These are phyloP conservation scores for Backusella liffmaniae DNA, from an alignment of 192 early-diverging fungal genomes.

Conservation along the genomic window DNA sequence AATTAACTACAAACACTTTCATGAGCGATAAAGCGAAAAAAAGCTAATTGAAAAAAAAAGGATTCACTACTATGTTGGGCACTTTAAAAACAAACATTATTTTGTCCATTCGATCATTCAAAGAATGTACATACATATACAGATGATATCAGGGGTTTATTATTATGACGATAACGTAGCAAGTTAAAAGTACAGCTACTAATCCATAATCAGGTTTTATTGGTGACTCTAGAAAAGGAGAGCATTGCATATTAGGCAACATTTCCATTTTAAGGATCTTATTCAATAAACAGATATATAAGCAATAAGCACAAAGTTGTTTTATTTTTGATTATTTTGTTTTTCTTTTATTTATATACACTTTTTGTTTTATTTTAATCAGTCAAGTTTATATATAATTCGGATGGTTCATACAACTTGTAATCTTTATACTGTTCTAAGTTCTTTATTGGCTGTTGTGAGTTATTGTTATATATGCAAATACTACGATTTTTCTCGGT, in stretches of 20 bases:
- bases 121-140: constrained; percentile 1
- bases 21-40: not conserved
- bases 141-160: not conserved
- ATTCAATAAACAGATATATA: not conserved
- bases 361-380: not conserved
- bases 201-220: not conserved
- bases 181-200: not conserved
- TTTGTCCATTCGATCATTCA: not conserved
- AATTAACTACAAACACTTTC: not conserved
- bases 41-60: not conserved
- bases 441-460: not conserved
- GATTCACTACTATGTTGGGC: not conserved
- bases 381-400: not conserved
- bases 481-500: not conserved
- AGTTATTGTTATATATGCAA: not conserved
- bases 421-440: constrained; percentile 5
- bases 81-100: not conserved
- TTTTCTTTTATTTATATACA: not conserved
- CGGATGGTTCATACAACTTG: not conserved
- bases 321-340: not conserved
- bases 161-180: not conserved
- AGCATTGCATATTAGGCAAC: not conserved
- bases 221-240: not conserved
- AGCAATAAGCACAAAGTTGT: not conserved
- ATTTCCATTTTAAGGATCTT: not conserved